These are phyloP conservation scores for Gelatoporia subvermispora DNA, from an alignment of 768 basidiomycete species.

Conservation along the genomic window DNA sequence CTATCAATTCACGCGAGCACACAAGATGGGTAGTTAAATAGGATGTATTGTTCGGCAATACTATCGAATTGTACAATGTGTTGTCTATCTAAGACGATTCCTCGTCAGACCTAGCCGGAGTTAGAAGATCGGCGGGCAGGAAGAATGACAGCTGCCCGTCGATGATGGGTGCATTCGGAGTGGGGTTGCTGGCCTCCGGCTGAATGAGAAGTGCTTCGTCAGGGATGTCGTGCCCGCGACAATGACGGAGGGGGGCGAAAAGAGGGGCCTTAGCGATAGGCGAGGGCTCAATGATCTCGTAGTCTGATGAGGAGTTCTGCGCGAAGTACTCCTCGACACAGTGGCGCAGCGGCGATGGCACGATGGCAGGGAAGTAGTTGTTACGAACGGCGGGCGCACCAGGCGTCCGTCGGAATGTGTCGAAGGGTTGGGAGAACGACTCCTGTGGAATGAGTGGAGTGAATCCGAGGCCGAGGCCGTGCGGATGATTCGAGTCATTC, in stretches of 20 bases:
- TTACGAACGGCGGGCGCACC: slow-evolving; percentile 5
- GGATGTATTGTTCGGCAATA: too few species aligned
- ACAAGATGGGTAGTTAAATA: too few species aligned
- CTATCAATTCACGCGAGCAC: too few species aligned
- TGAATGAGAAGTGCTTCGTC: neutral
- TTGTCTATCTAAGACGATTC: too few species aligned
- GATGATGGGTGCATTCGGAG: too few species aligned
- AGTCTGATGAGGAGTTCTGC: slow-evolving; percentile 2
- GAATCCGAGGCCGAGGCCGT: neutral
- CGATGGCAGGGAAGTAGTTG: neutral
- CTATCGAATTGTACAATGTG: too few species aligned
- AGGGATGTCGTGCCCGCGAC: neutral
- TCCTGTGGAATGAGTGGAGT: slow-evolving; percentile 2
- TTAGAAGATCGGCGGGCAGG: too few species aligned
- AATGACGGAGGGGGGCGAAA: slow-evolving; percentile 4
- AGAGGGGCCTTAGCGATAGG: neutral
- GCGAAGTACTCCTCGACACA: neutral
- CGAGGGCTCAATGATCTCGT: neutral
- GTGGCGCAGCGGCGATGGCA: neutral
- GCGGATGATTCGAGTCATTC: too few species aligned
- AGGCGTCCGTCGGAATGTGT: slow-evolving; percentile 9
- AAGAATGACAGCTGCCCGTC: too few species aligned
- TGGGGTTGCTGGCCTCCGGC: neutral
- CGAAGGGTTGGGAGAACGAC: slow-evolving; percentile 7
- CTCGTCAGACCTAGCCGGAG: too few species aligned